Conservation (phyloP, 2,329 filamentous ascomycete species). For the Calonectria pteridis region DNA sequence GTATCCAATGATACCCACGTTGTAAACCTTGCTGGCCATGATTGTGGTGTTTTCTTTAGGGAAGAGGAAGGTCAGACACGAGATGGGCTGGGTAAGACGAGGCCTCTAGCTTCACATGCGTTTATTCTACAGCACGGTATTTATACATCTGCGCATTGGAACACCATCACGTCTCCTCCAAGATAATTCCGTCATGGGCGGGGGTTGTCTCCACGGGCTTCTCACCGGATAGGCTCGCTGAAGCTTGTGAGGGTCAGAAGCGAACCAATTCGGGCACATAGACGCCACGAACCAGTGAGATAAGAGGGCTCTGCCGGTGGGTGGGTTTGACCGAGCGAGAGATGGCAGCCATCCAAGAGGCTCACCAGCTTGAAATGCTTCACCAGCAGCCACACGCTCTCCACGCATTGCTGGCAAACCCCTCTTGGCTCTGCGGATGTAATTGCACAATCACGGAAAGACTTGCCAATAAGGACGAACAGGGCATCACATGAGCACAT, state of each 20-base stretch:
- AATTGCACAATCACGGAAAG: constrained; percentile 7
- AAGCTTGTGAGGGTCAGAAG: constrained; percentile 15
- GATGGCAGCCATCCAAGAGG: constrained; percentile 9
- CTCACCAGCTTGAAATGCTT: neutral
- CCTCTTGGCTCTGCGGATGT: neutral
- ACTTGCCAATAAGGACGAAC: neutral
- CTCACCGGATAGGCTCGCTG: constrained; percentile 24
- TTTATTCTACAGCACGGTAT: constrained; percentile 2
- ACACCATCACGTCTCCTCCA: constrained; percentile 23
- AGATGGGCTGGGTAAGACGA: neutral
- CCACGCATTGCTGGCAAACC: neutral
- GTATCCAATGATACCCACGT: constrained; percentile 65
- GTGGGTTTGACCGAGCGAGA: constrained; percentile 43
- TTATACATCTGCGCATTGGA: constrained; percentile 13
- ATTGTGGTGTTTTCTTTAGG: neutral
- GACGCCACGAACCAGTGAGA: constrained; percentile 31
- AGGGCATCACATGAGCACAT: neutral
- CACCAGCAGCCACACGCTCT: neutral
- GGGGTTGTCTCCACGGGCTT: constrained; percentile 40
- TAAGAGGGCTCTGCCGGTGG: constrained; percentile 17
- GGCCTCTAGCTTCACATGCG: neutral
- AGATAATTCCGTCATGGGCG: constrained; percentile 40
- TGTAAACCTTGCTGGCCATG: constrained; percentile 57
- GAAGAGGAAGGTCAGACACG: neutral
- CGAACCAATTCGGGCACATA: constrained; percentile 13